Percentiles rank a stretch among this genome's conserved stretches.
Conservation (phyloP, 2,329 filamentous ascomycete species). For the Diplodia intermedia region DNA sequence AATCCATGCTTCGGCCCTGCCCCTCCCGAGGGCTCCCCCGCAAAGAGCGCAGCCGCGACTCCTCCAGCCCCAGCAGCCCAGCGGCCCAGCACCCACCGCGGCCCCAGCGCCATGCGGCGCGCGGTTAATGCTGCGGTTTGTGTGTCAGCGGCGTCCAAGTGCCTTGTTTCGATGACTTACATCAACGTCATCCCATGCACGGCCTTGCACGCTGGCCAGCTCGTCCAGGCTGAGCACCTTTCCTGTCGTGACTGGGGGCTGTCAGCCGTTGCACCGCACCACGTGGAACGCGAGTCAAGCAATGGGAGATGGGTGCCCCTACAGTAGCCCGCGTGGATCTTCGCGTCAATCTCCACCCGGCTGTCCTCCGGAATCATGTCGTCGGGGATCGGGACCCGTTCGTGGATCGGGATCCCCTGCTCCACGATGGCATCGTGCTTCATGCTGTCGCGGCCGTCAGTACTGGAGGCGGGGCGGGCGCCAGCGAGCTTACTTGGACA, state of each 20-base stretch:
- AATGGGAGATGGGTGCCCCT: slow-evolving; percentile 43
- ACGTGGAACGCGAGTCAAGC: slow-evolving; percentile 31
- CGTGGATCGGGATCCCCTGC: slow-evolving; percentile 85
- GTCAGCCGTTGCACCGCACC: slow-evolving; percentile 34
- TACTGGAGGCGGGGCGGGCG: slow-evolving; percentile 1
- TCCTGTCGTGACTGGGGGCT: slow-evolving; percentile 73
- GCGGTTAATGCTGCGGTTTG: slow-evolving; percentile 30
- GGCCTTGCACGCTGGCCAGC: slow-evolving; percentile 81
- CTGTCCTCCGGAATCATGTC: slow-evolving; percentile 94
- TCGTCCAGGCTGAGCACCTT: slow-evolving; percentile 89
- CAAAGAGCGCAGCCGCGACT: slow-evolving; percentile 25
- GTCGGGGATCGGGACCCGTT: slow-evolving; percentile 90
- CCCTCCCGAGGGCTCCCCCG: slow-evolving; percentile 28
- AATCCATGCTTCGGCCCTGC: slow-evolving; percentile 9
- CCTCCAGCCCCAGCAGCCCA: slow-evolving; percentile 25
- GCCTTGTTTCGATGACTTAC: slow-evolving; percentile 41
- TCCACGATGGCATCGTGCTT: slow-evolving; percentile 88
- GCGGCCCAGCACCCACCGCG: slow-evolving; percentile 9
- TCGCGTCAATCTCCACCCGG: slow-evolving; percentile 97
- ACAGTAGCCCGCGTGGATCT: slow-evolving; percentile 91
- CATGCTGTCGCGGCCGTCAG: slow-evolving; percentile 64
- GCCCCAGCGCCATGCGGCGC: slow-evolving; percentile 26
- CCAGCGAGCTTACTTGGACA: slow-evolving; percentile 79
- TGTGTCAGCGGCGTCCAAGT: slow-evolving; percentile 29
- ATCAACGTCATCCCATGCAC: slow-evolving; percentile 83